phyloP scores from a whole-genome alignment of 805 yeast genomes.

The Lipomyces sp. region DNA sequence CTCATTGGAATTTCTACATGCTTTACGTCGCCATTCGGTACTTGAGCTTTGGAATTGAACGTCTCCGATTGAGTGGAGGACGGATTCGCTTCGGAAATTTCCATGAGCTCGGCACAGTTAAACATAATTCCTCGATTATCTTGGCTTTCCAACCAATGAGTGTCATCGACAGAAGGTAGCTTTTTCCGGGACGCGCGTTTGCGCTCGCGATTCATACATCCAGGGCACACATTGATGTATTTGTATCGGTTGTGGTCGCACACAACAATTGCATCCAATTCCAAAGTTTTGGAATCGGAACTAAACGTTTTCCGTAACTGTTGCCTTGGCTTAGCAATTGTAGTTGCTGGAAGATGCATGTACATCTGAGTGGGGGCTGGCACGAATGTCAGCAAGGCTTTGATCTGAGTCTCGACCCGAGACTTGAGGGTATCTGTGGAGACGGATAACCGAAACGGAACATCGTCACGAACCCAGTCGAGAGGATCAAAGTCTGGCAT shows the following conservation, averaged over 20 bases:
- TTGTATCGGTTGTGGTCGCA: conserved; percentile 51
- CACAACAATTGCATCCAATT: conserved; percentile 79
- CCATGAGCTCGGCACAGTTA: conserved; percentile 86
- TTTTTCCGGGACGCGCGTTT: conserved; percentile 93
- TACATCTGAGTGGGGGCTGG: conserved; percentile 79
- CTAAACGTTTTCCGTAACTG: conserved; percentile 54
- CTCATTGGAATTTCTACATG: conserved; percentile 64
- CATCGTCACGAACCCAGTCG: conserved; percentile 42
- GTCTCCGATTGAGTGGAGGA: conserved; percentile 20
- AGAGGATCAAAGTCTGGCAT: conserved; percentile 35
- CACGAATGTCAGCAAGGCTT: conserved; percentile 65
- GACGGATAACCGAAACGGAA: conserved; percentile 44
- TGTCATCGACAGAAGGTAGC: conserved; percentile 73
- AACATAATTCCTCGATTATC: conserved; percentile 84
- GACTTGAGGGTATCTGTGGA: conserved; percentile 76
- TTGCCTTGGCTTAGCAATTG: conserved; percentile 84
- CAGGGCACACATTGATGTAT: conserved; percentile 78
- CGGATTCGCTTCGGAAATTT: conserved; percentile 55
- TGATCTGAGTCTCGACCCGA: conserved; percentile 95
- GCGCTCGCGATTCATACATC: conserved; percentile 91
- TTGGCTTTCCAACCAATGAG: conserved; percentile 76
- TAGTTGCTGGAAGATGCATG: conserved; percentile 82
- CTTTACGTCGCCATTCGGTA: conserved; percentile 41
- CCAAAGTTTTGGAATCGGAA: conserved; percentile 42
- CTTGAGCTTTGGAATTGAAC: neutral